A percentile compares a stretch with the other conserved stretches of the same genome.
Evolutionary conservation across 352 stramenopile genomes (phyloP).

Genomic region (Phytophthora megakarya): DNA sequence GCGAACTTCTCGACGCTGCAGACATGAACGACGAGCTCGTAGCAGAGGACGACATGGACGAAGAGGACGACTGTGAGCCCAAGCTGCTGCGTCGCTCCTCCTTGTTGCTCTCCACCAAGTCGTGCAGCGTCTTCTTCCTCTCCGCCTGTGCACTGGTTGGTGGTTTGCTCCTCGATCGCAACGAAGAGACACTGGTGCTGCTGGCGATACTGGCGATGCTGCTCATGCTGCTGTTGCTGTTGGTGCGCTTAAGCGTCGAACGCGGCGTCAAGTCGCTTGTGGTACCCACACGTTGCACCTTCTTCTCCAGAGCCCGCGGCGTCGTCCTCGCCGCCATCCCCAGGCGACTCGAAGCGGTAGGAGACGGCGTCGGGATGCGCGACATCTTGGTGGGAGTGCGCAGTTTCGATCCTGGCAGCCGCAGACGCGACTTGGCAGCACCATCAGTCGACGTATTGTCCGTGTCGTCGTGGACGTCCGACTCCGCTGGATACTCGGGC

Average conservation of each 20-base stretch:
- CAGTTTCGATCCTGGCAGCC: constrained; percentile 25
- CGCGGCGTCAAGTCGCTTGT: too few species aligned
- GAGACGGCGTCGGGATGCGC: constrained; percentile 27
- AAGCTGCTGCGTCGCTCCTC: constrained; percentile 53
- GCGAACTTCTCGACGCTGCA: constrained; percentile 33
- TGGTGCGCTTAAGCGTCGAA: constrained; percentile 32
- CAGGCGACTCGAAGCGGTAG: constrained; percentile 27
- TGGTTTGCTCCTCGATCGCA: constrained; percentile 23
- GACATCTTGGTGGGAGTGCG: constrained; percentile 35
- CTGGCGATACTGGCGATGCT: constrained; percentile 37
- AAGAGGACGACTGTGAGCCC: constrained; percentile 55
- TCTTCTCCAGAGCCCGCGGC: constrained; percentile 41
- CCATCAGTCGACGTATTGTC: constrained; percentile 23
- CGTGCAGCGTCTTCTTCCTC: constrained; percentile 43
- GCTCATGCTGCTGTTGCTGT: constrained; percentile 41
- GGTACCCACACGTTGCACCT: too few species aligned
- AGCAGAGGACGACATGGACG: constrained; percentile 50
- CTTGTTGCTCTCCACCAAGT: constrained; percentile 47
- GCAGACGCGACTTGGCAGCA: constrained; percentile 23
- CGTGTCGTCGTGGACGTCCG: constrained; percentile 13
- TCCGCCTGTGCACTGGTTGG: constrained; percentile 26
- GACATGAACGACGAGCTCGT: constrained; percentile 42
- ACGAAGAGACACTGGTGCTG: constrained; percentile 31
- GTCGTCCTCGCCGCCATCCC: constrained; percentile 50
- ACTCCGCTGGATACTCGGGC: constrained; percentile 13